Evolutionary conservation across 1,284 basidiomycete genomes (phyloP).

Genomic region (Trametes pubescens): DNA sequence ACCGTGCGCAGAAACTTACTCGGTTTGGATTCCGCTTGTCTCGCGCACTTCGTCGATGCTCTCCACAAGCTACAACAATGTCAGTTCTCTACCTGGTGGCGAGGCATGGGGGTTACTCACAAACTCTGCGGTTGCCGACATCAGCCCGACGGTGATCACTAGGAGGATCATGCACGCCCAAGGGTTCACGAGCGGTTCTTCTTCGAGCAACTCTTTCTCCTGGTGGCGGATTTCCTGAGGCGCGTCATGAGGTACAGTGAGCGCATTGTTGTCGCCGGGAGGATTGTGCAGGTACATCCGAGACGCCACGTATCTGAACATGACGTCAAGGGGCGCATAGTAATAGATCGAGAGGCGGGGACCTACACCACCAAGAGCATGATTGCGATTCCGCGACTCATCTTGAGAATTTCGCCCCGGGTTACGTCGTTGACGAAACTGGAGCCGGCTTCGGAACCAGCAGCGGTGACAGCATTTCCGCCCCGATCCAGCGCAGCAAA

Average conservation of each 20-base stretch:
- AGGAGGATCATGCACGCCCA: constrained; percentile 66
- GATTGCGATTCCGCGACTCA: constrained; percentile 69
- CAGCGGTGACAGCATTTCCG: constrained; percentile 16
- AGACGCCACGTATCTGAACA: constrained; percentile 65
- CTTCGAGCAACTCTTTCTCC: constrained; percentile 49
- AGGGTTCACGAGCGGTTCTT: constrained; percentile 65
- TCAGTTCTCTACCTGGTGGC: background rate
- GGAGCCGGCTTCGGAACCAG: constrained; percentile 6
- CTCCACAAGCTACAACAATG: constrained; percentile 59
- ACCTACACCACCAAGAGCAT: constrained; percentile 66
- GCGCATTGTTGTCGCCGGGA: constrained; percentile 62
- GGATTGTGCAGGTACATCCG: constrained; percentile 74
- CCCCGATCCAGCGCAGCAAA: constrained; percentile 66
- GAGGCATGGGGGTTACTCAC: constrained; percentile 45
- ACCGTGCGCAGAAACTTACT: constrained; percentile 48
- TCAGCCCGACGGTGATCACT: constrained; percentile 59
- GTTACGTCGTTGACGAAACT: constrained; percentile 42
- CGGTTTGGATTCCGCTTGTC: constrained; percentile 50
- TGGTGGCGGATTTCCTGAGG: constrained; percentile 53
- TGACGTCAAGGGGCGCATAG: background rate
- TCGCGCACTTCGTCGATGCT: constrained; percentile 63
- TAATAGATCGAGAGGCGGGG: background rate
- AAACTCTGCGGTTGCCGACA: constrained; percentile 74
- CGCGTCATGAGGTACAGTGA: constrained; percentile 51
- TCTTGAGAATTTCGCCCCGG: constrained; percentile 52